Evolutionary conservation across 148 eudicot genomes (phyloP).

Genomic region (Chenopodium formosanum): DNA sequence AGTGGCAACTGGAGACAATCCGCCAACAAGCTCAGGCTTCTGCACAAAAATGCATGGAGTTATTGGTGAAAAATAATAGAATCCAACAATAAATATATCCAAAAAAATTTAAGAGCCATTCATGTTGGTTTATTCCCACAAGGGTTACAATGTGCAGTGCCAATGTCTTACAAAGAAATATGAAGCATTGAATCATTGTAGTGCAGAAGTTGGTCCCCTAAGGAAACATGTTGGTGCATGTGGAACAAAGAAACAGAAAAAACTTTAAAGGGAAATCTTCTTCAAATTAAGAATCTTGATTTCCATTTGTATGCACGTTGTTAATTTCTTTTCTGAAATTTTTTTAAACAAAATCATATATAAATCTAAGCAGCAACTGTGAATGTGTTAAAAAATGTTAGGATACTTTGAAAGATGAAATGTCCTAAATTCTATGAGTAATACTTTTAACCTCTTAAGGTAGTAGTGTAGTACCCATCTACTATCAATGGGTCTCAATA

Average conservation of each 20-base stretch:
- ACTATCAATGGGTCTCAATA: too few relatives aligned
- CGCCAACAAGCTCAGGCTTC: slow-evolving; percentile 23
- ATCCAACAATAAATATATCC: not conserved
- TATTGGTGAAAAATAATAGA: not conserved
- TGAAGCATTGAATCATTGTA: not conserved
- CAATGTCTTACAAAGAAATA: not conserved
- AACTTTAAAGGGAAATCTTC: not conserved
- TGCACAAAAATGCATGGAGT: slow-evolving; percentile 4
- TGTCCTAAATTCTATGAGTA: too few relatives aligned
- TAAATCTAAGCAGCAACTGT: not conserved
- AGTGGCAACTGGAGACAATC: slow-evolving; percentile 12
- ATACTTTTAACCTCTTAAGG: too few relatives aligned
- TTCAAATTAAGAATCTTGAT: not conserved
- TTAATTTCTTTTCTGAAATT: not conserved
- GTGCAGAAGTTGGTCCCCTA: not conserved
- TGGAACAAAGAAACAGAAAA: not conserved
- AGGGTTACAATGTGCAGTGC: not conserved
- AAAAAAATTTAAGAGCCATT: not conserved
- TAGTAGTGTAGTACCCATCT: too few relatives aligned
- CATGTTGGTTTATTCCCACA: not conserved
- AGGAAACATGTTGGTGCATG: not conserved
- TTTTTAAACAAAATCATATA: not conserved
- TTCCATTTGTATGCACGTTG: not conserved
- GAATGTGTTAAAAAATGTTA: not conserved
- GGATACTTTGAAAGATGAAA: not conserved